A percentile compares a stretch with the other conserved stretches of the same genome.
phyloP scores from a whole-genome alignment of 306 rosid species.

The Cucurbita ficifolia region DNA sequence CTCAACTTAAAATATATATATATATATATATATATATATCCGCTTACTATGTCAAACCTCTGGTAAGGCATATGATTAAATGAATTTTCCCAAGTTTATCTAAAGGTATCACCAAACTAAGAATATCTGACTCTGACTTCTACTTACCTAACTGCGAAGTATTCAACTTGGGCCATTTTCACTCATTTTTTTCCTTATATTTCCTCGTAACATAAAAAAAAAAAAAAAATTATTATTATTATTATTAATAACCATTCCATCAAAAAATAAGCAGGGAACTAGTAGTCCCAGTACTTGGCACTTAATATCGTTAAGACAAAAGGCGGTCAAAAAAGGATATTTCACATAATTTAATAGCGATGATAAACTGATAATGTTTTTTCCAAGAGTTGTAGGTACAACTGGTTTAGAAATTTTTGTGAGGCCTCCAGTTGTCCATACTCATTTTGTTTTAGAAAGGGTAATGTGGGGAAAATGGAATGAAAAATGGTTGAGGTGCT shows the following conservation, averaged over 20 bases:
- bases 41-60: not conserved
- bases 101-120: not conserved
- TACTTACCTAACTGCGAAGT: not conserved
- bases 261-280: not conserved
- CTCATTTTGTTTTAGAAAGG: no score
- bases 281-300: not conserved
- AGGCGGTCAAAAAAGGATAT: not conserved
- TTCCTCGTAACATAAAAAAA: not conserved
- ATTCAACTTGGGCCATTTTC: not conserved
- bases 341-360: not conserved
- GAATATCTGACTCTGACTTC: not conserved
- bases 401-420: not conserved
- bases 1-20: not conserved
- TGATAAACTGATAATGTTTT: not conserved
- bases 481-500: no score
- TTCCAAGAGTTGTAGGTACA: not conserved
- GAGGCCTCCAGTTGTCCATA: no score
- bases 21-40: no score
- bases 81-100: not conserved
- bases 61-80: not conserved
- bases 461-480: no score
- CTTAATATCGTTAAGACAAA: not conserved
- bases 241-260: not conserved
- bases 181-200: not conserved
- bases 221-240: not conserved